Conservation (phyloP, 495 filamentous ascomycete genomes). For the Hamigera avellanea region DNA sequence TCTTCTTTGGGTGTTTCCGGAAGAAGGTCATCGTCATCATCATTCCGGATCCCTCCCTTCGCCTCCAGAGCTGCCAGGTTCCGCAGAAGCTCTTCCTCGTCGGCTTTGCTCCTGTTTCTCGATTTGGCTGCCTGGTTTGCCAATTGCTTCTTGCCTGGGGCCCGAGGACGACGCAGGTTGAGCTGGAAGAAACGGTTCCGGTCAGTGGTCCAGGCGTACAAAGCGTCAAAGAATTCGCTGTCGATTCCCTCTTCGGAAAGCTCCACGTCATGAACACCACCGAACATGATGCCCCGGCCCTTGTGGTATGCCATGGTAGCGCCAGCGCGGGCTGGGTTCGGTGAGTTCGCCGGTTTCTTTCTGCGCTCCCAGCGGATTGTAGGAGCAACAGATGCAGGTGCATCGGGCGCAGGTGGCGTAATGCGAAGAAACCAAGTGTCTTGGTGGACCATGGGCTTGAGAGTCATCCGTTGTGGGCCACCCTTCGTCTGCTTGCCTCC, state of each 20-base stretch:
- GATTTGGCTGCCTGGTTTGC: conserved; percentile 43
- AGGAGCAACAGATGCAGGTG: conserved; percentile 47
- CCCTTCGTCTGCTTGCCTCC: conserved; percentile 49
- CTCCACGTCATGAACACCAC: conserved; percentile 89
- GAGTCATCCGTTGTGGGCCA: conserved; percentile 50
- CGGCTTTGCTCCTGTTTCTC: conserved; percentile 62
- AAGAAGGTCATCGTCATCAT: conserved; percentile 42
- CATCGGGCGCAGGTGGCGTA: conserved; percentile 53
- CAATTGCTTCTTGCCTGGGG: conserved; percentile 44
- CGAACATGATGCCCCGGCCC: conserved; percentile 85
- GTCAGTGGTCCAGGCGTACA: conserved; percentile 89
- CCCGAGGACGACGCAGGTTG: conserved; percentile 56
- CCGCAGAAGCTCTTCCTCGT: conserved; percentile 79
- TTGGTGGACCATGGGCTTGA: conserved; percentile 80
- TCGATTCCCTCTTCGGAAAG: conserved; percentile 92
- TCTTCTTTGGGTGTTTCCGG: conserved; percentile 25
- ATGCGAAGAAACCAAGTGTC: conserved; percentile 91
- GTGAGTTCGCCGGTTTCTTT: conserved; percentile 84
- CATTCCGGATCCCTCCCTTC: conserved; percentile 42
- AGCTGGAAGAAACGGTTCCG: conserved; percentile 87
- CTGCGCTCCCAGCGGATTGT: conserved; percentile 79
- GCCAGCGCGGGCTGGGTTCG: conserved; percentile 73
- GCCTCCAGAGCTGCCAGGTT: conserved; percentile 74
- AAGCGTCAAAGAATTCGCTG: conserved; percentile 83
- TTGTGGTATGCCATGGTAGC: conserved; percentile 88